These are phyloP conservation scores for Caryopteris hybrid DNA, from an alignment of 305 asterid species.

Conservation along the genomic window DNA sequence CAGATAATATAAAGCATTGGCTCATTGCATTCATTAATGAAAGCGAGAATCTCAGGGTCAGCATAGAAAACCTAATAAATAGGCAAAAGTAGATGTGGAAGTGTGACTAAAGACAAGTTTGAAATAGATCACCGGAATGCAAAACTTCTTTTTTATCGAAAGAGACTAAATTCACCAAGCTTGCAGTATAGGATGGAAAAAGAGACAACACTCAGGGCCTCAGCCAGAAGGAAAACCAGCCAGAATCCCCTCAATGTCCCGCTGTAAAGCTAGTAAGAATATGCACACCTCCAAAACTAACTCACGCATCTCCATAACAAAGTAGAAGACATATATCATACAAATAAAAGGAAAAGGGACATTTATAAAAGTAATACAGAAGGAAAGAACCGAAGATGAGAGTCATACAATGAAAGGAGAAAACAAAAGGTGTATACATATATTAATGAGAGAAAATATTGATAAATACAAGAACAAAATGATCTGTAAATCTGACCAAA, in stretches of 20 bases:
- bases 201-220: too few relatives aligned
- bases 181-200: neutral
- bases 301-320: neutral
- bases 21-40: neutral
- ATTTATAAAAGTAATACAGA: neutral
- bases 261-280: neutral
- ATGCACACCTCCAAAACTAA: neutral
- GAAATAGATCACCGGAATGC: neutral
- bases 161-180: neutral
- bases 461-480: neutral
- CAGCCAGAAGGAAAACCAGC: too few relatives aligned
- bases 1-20: neutral
- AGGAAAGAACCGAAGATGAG: neutral
- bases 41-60: neutral
- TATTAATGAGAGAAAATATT: neutral
- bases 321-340: neutral
- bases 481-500: neutral
- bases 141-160: neutral
- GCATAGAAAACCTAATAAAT: neutral
- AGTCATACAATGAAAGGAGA: neutral
- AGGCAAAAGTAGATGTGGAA: neutral
- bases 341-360: neutral
- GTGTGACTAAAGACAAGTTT: neutral
- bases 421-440: neutral
- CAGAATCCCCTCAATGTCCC: neutral